These are phyloP conservation scores for Dispira simplex DNA, from an alignment of 192 early-diverging fungal species.

Conservation along the genomic window DNA sequence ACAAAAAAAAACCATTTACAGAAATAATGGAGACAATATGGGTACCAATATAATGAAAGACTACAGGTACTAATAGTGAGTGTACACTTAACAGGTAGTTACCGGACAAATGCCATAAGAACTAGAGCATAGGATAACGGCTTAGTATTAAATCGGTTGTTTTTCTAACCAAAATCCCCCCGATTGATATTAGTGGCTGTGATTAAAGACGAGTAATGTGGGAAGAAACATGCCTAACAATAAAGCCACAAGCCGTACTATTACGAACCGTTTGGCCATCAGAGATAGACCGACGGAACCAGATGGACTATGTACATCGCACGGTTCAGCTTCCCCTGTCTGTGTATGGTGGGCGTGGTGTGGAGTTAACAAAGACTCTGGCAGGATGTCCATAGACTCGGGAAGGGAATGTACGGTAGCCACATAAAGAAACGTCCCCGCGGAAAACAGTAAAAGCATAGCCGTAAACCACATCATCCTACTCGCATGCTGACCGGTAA, in stretches of 20 bases:
- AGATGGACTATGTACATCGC: not conserved
- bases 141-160: too few species aligned
- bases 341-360: not conserved
- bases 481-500: not conserved
- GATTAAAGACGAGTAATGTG: not conserved
- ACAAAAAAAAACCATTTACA: too few species aligned
- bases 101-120: too few species aligned
- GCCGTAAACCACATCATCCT: conserved; percentile 62
- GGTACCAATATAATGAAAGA: too few species aligned
- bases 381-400: conserved; percentile 28
- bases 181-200: not conserved
- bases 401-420: conserved; percentile 71
- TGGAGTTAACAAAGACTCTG: not conserved
- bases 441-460: conserved; percentile 75
- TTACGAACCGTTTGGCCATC: not conserved
- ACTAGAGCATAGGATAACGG: too few species aligned
- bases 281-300: not conserved
- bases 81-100: too few species aligned
- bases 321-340: not conserved
- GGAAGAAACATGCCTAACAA: conserved; percentile 5
- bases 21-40: too few species aligned
- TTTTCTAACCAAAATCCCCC: not conserved
- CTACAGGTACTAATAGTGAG: too few species aligned
- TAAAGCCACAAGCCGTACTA: not conserved
- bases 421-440: conserved; percentile 82